Base-by-base conservation (phyloP, 768 basidiomycete genomes). In the Pisolithus marmoratus region DNA sequence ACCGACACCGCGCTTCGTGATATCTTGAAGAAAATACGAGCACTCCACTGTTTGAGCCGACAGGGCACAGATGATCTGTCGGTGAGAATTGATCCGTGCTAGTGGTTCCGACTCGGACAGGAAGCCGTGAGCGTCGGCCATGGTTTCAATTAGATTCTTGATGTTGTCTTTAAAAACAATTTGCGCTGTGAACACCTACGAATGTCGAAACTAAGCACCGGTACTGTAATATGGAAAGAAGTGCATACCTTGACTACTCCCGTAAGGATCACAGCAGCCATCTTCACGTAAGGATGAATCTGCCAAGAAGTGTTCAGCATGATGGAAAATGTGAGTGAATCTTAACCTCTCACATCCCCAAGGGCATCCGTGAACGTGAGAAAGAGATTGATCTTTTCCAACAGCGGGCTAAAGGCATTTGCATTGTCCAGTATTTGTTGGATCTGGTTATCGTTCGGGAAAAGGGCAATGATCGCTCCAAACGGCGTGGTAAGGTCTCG, bases 11-110 rank as follows among this genome's bases (percentile, higher is more conserved):
- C 52, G 55, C 46, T 53, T 59, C 36, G 59, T 51, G 46, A 66
- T 64, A 31, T 62, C 63, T 8, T 51, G 55, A 26, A 68, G 64
- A 38, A 68, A 68, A 53, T 67, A 66, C 2, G 57, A 60, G 42
- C 67, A 68, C 44, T 68, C 67, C 5, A 58, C 54, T 3, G 61
- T 61, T 52, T 68, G 66, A 17, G 54, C 46, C 6, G 56, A 48
- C 38, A 68, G 48, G 3, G 31, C 31, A 8, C 14, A n/a, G 19
- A 58, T 56, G 4, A 52, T 52, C 31, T 49, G 27, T n/a, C 7
- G 37, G 15, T 58, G 50, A 5, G 51, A 52, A 12, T 49, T 43
- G 12, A 57, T 48, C 11, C 19, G 40, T 26, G 22, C 31, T 12
- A 58, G 43, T n/a, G 46, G 44, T 4, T 56, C 42, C 9, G 40